These are phyloP conservation scores for Populus simonii DNA, from an alignment of 345 rosid genomes.

Conservation along the genomic window DNA sequence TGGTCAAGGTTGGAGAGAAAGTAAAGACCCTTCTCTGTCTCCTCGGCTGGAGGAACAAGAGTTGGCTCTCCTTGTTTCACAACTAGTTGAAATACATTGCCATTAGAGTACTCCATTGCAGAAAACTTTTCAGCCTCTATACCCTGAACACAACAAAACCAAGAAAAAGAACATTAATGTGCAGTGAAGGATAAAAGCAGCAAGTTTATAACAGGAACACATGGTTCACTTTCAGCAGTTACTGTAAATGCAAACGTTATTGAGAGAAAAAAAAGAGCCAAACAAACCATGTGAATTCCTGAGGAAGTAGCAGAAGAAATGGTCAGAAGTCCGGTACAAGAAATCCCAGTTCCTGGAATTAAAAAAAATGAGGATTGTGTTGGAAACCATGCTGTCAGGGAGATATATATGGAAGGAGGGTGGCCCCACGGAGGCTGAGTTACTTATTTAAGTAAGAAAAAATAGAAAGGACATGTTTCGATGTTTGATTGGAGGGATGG, in stretches of 20 bases:
- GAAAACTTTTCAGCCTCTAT: slow-evolving; percentile 36
- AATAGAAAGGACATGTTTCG: slow-evolving; percentile 13
- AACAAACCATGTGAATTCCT: slow-evolving; percentile 8
- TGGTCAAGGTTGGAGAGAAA: slow-evolving; percentile 93
- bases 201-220: neutral
- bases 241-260: slow-evolving; percentile 5
- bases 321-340: too few species aligned
- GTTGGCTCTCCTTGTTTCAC: slow-evolving; percentile 59
- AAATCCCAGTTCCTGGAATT: neutral
- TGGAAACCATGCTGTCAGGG: slow-evolving; percentile 1
- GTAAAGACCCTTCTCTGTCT: slow-evolving; percentile 69
- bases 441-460: slow-evolving; percentile 11
- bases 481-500: slow-evolving; percentile 5
- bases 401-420: slow-evolving; percentile 20
- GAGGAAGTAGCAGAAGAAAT: neutral
- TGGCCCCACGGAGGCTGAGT: neutral
- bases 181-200: neutral
- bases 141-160: slow-evolving; percentile 34
- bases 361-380: neutral
- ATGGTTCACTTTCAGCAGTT: neutral
- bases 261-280: neutral
- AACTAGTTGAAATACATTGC: slow-evolving; percentile 34
- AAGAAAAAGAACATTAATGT: neutral
- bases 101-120: slow-evolving; percentile 50
- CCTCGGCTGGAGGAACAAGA: slow-evolving; percentile 61